These are phyloP conservation scores for Talaromyces sp. DNA, from an alignment of 2,329 filamentous ascomycete species.

Conservation along the genomic window DNA sequence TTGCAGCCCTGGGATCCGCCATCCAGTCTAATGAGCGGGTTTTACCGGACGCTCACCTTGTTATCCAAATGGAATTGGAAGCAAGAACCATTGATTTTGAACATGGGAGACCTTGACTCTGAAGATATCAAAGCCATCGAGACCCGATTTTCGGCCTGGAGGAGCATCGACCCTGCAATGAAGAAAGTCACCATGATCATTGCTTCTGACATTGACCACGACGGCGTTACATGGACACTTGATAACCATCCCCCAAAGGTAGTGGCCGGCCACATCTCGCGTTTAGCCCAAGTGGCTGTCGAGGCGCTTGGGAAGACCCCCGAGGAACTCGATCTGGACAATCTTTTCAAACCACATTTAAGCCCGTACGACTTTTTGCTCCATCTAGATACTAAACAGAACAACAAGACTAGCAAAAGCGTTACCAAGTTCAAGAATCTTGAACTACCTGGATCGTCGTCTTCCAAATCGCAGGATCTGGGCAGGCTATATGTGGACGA, in stretches of 20 bases:
- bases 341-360: slow-evolving; percentile 67
- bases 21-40: slow-evolving; percentile 70
- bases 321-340: neutral
- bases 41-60: slow-evolving; percentile 73
- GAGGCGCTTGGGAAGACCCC: slow-evolving; percentile 51
- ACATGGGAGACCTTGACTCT: slow-evolving; percentile 60
- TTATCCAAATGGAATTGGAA: slow-evolving; percentile 91
- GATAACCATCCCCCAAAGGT: slow-evolving; percentile 68
- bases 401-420: slow-evolving; percentile 31
- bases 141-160: slow-evolving; percentile 74
- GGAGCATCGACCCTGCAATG: slow-evolving; percentile 82
- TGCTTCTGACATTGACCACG: slow-evolving; percentile 70
- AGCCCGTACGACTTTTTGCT: slow-evolving; percentile 84
- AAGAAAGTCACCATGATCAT: slow-evolving; percentile 77
- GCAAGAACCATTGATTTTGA: slow-evolving; percentile 72
- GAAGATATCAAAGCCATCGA: slow-evolving; percentile 59
- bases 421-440: slow-evolving; percentile 65
- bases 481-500: slow-evolving; percentile 61
- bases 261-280: slow-evolving; percentile 75
- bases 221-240: slow-evolving; percentile 77
- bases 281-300: slow-evolving; percentile 71
- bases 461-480: slow-evolving; percentile 54
- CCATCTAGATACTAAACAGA: slow-evolving; percentile 57
- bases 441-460: slow-evolving; percentile 29
- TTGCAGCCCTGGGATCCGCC: slow-evolving; percentile 77